phyloP scores from a whole-genome alignment of 2,329 filamentous ascomycete genomes.

The Neoascochyta sp. region DNA sequence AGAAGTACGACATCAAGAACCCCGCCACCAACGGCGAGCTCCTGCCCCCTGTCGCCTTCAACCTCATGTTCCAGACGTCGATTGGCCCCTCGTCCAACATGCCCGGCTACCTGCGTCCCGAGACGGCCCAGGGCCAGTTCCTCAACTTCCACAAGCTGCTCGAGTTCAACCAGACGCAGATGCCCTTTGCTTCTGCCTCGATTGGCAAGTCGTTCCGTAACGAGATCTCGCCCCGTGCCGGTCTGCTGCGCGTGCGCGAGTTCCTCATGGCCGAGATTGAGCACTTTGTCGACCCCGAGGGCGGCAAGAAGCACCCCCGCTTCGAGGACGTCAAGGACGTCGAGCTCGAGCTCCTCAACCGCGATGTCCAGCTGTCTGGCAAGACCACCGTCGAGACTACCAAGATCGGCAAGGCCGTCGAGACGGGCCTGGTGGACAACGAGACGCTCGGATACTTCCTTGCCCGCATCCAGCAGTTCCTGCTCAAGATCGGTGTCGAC shows the following conservation, averaged over 20 bases:
- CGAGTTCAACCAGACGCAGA: slow-evolving; percentile 89
- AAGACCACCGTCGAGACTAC: slow-evolving; percentile 72
- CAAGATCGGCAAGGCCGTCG: slow-evolving; percentile 81
- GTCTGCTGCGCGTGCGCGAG: slow-evolving; percentile 89
- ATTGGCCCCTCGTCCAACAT: slow-evolving; percentile 89
- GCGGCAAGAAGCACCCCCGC: slow-evolving; percentile 88
- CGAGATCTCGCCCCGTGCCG: slow-evolving; percentile 90
- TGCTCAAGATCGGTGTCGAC: slow-evolving; percentile 84
- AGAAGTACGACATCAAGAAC: slow-evolving; percentile 85
- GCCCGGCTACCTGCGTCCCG: slow-evolving; percentile 63
- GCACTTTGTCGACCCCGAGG: slow-evolving; percentile 92
- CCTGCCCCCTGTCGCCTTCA: slow-evolving; percentile 82
- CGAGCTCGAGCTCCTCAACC: slow-evolving; percentile 79
- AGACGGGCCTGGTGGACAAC: slow-evolving; percentile 81
- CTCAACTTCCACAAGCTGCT: slow-evolving; percentile 94
- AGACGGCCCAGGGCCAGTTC: slow-evolving; percentile 98
- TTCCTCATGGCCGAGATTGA: slow-evolving; percentile 99
- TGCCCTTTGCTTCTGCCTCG: slow-evolving; percentile 96
- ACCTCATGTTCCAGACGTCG: slow-evolving; percentile 96
- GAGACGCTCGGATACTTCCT: slow-evolving; percentile 98
- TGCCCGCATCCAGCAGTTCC: slow-evolving; percentile 86
- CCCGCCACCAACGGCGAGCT: slow-evolving; percentile 74
- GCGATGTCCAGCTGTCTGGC: slow-evolving; percentile 79
- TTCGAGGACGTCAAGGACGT: slow-evolving; percentile 82
- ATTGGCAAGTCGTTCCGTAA: slow-evolving; percentile 98